phyloP scores from a whole-genome alignment of 202 grass and related monocot species.

The Setaria italica region DNA sequence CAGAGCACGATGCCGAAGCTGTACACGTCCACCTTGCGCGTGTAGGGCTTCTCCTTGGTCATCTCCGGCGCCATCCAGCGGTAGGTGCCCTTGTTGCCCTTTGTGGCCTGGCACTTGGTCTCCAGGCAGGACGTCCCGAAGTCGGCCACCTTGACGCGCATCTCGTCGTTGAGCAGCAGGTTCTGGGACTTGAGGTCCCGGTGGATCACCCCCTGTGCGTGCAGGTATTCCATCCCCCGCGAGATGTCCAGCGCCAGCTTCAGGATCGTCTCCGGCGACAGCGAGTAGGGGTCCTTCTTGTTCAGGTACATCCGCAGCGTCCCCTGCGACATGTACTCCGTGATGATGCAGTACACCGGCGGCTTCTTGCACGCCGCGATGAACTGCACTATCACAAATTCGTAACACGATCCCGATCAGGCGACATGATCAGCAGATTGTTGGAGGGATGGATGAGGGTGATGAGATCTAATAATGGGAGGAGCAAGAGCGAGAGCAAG shows the following conservation, averaged over 20 bases:
- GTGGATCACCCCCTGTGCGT: slow-evolving; percentile 95
- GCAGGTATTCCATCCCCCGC: slow-evolving; percentile 93
- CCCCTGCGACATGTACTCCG: slow-evolving; percentile 99
- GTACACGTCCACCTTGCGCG: slow-evolving; percentile 91
- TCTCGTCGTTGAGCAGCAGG: slow-evolving; percentile 93
- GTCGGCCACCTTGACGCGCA: slow-evolving; percentile 96
- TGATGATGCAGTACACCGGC: slow-evolving; percentile 98
- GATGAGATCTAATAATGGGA: neutral
- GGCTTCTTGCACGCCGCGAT: slow-evolving; percentile 96
- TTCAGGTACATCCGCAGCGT: slow-evolving; percentile 98
- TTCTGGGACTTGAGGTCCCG: slow-evolving; percentile 97
- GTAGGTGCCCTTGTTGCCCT: slow-evolving; percentile 98
- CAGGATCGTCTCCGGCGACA: slow-evolving; percentile 89
- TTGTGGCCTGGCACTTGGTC: slow-evolving; percentile 66
- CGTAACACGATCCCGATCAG: too few relatives aligned
- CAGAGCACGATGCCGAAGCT: slow-evolving; percentile 98
- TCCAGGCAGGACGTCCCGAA: slow-evolving; percentile 97
- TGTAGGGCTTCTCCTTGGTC: slow-evolving; percentile 95
- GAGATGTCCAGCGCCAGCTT: slow-evolving; percentile 93
- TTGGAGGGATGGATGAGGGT: too few relatives aligned
- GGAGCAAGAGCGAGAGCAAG: neutral
- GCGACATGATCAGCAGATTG: too few relatives aligned
- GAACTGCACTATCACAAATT: slow-evolving; percentile 53
- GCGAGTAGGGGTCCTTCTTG: slow-evolving; percentile 97
- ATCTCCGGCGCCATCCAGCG: slow-evolving; percentile 99